Conservation (phyloP, 1,284 basidiomycete genomes). For the Ceratobasidium theobromae region DNA sequence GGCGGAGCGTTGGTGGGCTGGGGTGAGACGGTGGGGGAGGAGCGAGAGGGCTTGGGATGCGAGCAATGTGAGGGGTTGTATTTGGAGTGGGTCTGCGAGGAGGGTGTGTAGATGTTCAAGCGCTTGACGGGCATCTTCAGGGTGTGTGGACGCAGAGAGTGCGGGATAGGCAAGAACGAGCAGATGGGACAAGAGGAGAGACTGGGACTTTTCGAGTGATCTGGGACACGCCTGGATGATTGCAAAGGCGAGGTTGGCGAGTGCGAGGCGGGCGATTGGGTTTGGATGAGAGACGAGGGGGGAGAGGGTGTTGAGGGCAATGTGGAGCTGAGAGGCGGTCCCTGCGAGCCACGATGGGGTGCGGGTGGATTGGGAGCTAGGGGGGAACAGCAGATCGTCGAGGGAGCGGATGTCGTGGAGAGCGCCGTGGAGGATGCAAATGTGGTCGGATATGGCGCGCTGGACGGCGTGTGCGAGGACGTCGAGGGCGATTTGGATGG, state of each 20-base stretch:
- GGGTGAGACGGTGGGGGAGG: slow-evolving; percentile 66
- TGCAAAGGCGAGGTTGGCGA: slow-evolving; percentile 57
- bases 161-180: slow-evolving; percentile 59
- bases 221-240: slow-evolving; percentile 57
- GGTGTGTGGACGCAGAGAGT: slow-evolving; percentile 61
- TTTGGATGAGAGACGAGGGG: slow-evolving; percentile 67
- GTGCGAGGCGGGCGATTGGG: slow-evolving; percentile 57
- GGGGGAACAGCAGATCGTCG: slow-evolving; percentile 47
- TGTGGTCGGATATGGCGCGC: slow-evolving; percentile 61
- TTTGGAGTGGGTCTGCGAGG: slow-evolving; percentile 56
- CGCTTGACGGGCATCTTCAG: slow-evolving; percentile 50
- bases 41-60: slow-evolving; percentile 67
- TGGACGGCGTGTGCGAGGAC: slow-evolving; percentile 60
- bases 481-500: slow-evolving; percentile 59
- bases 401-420: slow-evolving; percentile 57
- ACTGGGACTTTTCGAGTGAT: slow-evolving; percentile 64
- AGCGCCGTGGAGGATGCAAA: slow-evolving; percentile 63
- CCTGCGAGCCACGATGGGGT: slow-evolving; percentile 56
- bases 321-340: slow-evolving; percentile 68
- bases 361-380: slow-evolving; percentile 38
- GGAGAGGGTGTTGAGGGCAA: slow-evolving; percentile 61
- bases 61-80: slow-evolving; percentile 67
- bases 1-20: slow-evolving; percentile 59
- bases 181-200: slow-evolving; percentile 67
- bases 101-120: slow-evolving; percentile 53